Conservation (phyloP, 2,329 filamentous ascomycete genomes). For the Orbilia quercus region DNA sequence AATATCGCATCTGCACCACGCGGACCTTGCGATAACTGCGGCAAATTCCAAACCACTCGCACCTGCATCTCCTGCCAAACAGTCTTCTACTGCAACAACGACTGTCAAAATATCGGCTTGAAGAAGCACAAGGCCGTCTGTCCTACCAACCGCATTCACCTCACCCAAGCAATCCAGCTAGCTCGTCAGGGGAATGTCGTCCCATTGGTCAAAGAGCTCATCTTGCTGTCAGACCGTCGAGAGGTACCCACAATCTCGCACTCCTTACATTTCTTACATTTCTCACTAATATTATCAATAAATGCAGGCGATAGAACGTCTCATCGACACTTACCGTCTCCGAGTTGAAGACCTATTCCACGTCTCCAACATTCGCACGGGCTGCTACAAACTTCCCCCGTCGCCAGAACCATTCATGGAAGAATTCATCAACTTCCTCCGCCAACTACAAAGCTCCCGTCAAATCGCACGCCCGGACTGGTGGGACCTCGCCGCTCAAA, state of each 20-base stretch:
- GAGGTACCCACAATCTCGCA: constrained; percentile 14
- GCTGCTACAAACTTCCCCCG: constrained; percentile 22
- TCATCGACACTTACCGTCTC: constrained; percentile 42
- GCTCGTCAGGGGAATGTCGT: constrained; percentile 22
- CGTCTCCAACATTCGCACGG: constrained; percentile 23
- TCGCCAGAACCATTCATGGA: constrained; percentile 9
- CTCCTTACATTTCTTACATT: too few relatives aligned
- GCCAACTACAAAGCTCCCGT: constrained; percentile 21
- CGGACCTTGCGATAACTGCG: constrained; percentile 42
- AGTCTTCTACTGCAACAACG: constrained; percentile 38
- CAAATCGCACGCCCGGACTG: constrained; percentile 39
- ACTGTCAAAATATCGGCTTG: constrained; percentile 18
- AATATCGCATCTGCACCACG: constrained; percentile 2
- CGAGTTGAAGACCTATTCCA: constrained; percentile 36
- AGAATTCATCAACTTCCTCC: constrained; percentile 42
- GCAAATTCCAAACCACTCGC: constrained; percentile 10
- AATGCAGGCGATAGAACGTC: constrained; percentile 36
- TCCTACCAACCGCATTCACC: constrained; percentile 11
- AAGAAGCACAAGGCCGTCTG: constrained; percentile 30
- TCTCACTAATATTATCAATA: background rate
- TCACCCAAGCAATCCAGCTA: constrained; percentile 24
- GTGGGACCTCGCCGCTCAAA: constrained; percentile 41
- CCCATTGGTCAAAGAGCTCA: constrained; percentile 41
- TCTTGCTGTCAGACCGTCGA: constrained; percentile 27
- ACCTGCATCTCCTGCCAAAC: constrained; percentile 28